These are phyloP conservation scores for Cladosporium sp. DNA, from an alignment of 2,329 filamentous ascomycete genomes.

Conservation along the genomic window DNA sequence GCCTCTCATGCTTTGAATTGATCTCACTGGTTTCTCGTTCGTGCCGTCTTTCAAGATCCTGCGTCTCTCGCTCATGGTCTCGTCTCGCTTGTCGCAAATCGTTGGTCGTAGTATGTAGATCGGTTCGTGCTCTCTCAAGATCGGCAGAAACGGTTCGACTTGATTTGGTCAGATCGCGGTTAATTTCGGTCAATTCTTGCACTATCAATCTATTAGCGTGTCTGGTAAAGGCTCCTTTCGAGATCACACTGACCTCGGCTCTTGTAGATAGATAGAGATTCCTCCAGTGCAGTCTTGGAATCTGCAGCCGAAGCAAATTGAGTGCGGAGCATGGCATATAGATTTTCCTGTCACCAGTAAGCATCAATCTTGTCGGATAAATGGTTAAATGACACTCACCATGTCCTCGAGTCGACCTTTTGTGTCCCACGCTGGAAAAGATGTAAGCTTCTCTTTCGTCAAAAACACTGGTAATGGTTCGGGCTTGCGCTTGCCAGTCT, in stretches of 20 bases:
- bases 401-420: constrained; percentile 72
- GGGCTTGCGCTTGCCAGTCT: constrained; percentile 25
- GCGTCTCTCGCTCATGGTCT: constrained; percentile 30
- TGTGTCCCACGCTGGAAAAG: constrained; percentile 70
- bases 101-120: constrained; percentile 30
- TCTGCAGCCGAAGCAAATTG: constrained; percentile 66
- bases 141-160: constrained; percentile 62
- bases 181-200: constrained; percentile 22
- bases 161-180: constrained; percentile 43
- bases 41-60: constrained; percentile 26
- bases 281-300: constrained; percentile 67
- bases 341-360: constrained; percentile 47
- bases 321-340: constrained; percentile 68
- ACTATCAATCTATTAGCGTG: constrained; percentile 2
- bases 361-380: not conserved
- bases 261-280: constrained; percentile 71
- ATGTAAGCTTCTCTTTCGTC: constrained; percentile 50
- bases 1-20: constrained; percentile 25
- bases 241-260: constrained; percentile 57
- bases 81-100: constrained; percentile 29
- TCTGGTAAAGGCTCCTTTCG: not conserved
- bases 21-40: constrained; percentile 25
- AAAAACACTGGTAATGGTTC: constrained; percentile 65
- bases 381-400: constrained; percentile 14
- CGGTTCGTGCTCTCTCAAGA: constrained; percentile 43